Base-by-base conservation (phyloP, 2,329 filamentous ascomycete species). In the Onygenales sp. region DNA sequence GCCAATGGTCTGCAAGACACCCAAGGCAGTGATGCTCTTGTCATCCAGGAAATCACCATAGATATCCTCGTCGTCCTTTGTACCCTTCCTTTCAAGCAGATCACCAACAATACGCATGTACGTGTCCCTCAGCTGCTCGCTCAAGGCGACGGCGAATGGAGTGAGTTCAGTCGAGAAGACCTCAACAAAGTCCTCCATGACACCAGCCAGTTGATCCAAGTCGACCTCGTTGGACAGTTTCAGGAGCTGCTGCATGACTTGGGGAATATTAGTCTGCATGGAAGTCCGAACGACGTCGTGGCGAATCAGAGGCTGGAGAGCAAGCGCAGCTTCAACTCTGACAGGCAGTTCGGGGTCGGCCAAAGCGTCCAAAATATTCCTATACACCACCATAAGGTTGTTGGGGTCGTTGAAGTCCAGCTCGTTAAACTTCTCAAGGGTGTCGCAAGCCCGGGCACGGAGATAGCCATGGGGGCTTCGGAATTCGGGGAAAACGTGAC, bases 111-210 rank as follows among this genome's bases (percentile, higher is more conserved):
- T 96, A 53, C 93, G 83, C 60, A 98, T 79, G 64, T 98, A 98
- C 0, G 93, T 98, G 65, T 98, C 93, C 43, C 92, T 85, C 47
- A 98, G 78, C 71, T 98, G 93, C 72, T 97, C 91, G 65, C 90
- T 95, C 3, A 98, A 78, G 4, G 93, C 93, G 34, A 98, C 92
- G 9, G 93, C 93, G 64, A 98, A 98, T 2, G 93, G 93, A 5
- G 93, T 97, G 46, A 98, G 80, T 68, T 98, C 93, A 2, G 89
- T 81, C n/a, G 93, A 92, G 66, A 98, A 98, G 2, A 97, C 91
- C 70, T 98, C 93, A 45, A 98, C 93, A 66, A 98, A 98, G 66
- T 98, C 93, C 71, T 98, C 93, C 93, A 98, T 98, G 40, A 98
- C 93, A 65, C 97, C 97, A 21, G 93, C 92, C 42, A 98, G 78